Evolutionary conservation across 1,139 yeast species (phyloP).

Genomic region (Wickerhamomyces sp.): DNA sequence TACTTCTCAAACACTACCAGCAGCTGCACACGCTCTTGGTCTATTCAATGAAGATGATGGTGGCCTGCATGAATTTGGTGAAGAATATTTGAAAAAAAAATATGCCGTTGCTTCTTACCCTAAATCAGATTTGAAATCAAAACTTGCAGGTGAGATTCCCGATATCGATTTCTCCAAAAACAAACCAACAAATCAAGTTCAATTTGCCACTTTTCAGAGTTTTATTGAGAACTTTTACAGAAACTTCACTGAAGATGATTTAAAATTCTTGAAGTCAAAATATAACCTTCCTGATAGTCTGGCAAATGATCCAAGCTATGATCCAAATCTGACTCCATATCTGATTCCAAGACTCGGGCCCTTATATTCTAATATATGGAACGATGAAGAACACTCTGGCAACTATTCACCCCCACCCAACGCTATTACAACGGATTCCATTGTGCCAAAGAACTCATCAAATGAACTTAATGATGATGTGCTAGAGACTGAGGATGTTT

Average conservation of each 20-base stretch:
- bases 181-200: slow-evolving; percentile 90
- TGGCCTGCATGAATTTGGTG: slow-evolving; percentile 51
- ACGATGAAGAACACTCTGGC: slow-evolving; percentile 62
- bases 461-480: slow-evolving; percentile 57
- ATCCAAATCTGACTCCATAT: slow-evolving; percentile 63
- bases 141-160: slow-evolving; percentile 87
- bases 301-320: slow-evolving; percentile 40
- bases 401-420: slow-evolving; percentile 34
- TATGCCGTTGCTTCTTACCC: slow-evolving; percentile 93
- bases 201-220: slow-evolving; percentile 80
- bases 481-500: slow-evolving; percentile 67
- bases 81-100: slow-evolving; percentile 68
- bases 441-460: slow-evolving; percentile 60
- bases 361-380: slow-evolving; percentile 78
- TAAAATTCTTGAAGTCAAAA: slow-evolving; percentile 64
- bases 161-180: slow-evolving; percentile 79
- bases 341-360: slow-evolving; percentile 84
- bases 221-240: slow-evolving; percentile 85
- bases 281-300: slow-evolving; percentile 52
- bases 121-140: slow-evolving; percentile 62
- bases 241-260: slow-evolving; percentile 72
- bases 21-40: slow-evolving; percentile 63
- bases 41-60: slow-evolving; percentile 56
- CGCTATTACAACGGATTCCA: slow-evolving; percentile 35
- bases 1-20: slow-evolving; percentile 64